Percentiles rank a stretch among this genome's conserved stretches.
These are phyloP conservation scores for Elsinoe perseae DNA, from an alignment of 2,329 filamentous ascomycete genomes.

Conservation along the genomic window DNA sequence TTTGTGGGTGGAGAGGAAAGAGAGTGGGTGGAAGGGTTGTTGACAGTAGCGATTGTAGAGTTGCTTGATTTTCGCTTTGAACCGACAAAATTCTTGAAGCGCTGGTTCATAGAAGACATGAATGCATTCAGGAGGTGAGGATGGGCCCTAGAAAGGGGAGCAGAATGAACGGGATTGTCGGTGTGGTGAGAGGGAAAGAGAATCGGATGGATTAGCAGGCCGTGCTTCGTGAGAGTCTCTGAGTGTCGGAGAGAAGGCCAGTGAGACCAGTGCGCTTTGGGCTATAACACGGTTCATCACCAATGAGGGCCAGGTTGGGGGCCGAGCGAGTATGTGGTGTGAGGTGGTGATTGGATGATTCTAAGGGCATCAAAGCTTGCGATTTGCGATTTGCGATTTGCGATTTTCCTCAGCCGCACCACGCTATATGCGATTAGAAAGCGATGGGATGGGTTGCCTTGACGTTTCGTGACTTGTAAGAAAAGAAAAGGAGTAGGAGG, in stretches of 20 bases:
- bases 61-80: conserved; percentile 67
- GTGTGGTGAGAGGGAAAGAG: not conserved
- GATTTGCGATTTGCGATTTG: no score
- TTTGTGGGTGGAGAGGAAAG: conserved; percentile 19
- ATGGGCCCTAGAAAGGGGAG: conserved; percentile 7
- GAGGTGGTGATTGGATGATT: conserved; percentile 6
- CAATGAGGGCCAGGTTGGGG: not conserved
- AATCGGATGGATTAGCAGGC: not conserved
- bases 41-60: conserved; percentile 27
- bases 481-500: not conserved
- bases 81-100: conserved; percentile 72
- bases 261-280: conserved; percentile 3
- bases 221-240: no score
- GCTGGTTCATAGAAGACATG: conserved; percentile 59
- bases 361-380: not conserved
- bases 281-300: not conserved
- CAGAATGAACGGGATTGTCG: not conserved
- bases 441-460: not conserved
- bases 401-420: conserved; percentile 10
- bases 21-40: conserved; percentile 36
- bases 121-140: conserved; percentile 18
- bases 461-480: not conserved
- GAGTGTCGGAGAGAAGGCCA: not conserved
- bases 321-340: not conserved
- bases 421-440: not conserved